Base-by-base conservation (phyloP, 2,329 filamentous ascomycete species). In the Nothopassalora personata region DNA sequence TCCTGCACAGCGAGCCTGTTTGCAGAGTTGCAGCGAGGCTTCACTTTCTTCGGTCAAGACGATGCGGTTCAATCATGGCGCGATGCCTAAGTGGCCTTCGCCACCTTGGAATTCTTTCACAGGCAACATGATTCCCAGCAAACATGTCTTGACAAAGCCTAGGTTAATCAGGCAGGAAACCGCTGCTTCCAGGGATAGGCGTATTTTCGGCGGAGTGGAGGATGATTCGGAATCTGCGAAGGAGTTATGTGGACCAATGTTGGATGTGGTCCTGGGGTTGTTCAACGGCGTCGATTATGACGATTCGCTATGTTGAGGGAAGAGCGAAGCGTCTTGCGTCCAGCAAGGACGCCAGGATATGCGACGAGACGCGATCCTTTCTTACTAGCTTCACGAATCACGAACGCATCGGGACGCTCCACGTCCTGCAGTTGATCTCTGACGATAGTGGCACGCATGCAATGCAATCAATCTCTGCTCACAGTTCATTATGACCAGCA, bases 231-330 rank as follows among this genome's bases (percentile, higher is more conserved):
- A 56, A 23, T 64, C 60, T 1, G 59, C 65, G n/a, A 56, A 55
- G 60, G 66, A 65, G 19, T 71, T 79, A 13, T 70, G 76, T 53
- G 76, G 74, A 53, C 73, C 75, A 2, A 79, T 79, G 77, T 65
- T 79, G 60, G 75, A 76, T 66, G 77, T 79, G 10, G 76, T 79
- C 19, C 75, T 75, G 55, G 72, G 74, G 61, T 70, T 79, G 13
- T 79, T 79, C 63, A 71, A 77, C 57, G 76, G 75, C 33, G 66
- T 75, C 60, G 77, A 79, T 65, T 79, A 77, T 59, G 72, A 76
- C 39, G 68, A 70, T 53, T 55, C 59, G 23, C 39, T 54, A 13
- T 63, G 58, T 45, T 63, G 55, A 54, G 36, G 27, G 39, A n/a
- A 27, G 3, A 27, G 1, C 4, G 27, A 34, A 15, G 39, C 28